These are phyloP conservation scores for Vaccinium macrocarpon DNA, from an alignment of 148 eudicot genomes.

Conservation along the genomic window DNA sequence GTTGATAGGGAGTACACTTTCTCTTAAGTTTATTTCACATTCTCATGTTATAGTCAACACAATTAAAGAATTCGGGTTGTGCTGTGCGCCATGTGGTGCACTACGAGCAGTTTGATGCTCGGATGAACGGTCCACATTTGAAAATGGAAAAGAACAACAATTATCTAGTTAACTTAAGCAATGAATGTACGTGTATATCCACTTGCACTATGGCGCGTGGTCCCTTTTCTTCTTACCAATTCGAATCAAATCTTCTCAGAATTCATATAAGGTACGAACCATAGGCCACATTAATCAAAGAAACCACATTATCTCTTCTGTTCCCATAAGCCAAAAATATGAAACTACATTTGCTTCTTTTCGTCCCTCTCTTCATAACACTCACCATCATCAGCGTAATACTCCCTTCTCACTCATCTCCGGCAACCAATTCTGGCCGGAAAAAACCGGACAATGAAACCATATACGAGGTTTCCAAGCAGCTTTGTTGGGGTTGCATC, in stretches of 20 bases:
- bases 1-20: no score
- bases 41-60: no score
- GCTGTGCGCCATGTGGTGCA: no score
- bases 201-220: not conserved
- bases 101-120: no score
- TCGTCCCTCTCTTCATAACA: slow-evolving; percentile 6
- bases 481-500: slow-evolving; percentile 63
- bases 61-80: no score
- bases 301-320: not conserved
- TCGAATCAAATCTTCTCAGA: slow-evolving; percentile 5
- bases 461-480: slow-evolving; percentile 53
- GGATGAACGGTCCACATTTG: no score
- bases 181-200: no score
- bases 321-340: not conserved
- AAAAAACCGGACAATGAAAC: slow-evolving; percentile 39
- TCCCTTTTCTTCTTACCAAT: not conserved
- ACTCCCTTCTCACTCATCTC: slow-evolving; percentile 16
- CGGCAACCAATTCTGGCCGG: not conserved
- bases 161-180: no score
- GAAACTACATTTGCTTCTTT: slow-evolving; percentile 13
- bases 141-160: no score
- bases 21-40: no score
- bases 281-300: not conserved
- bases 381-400: not conserved
- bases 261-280: slow-evolving; percentile 5